Evolutionary conservation across 257 asterid genomes (phyloP), one percentile per base, ranked within the genome.

Genomic region (Anisodus acutangulus): DNA sequence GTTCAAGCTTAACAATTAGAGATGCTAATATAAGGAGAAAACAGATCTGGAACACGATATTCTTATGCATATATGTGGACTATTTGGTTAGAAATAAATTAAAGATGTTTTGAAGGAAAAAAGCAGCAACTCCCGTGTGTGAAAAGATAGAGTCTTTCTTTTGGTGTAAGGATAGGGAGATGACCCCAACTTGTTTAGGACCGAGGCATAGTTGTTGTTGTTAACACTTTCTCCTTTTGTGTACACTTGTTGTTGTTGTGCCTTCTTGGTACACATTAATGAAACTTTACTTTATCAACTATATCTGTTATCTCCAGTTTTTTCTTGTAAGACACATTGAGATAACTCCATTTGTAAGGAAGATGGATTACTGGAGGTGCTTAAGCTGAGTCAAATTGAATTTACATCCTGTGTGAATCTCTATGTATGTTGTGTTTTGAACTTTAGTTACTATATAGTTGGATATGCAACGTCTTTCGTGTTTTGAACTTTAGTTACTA

Each of bases 361-460:
- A 16, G 31, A 69, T 41, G 54, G 54, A 69, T 69, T 26, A 69
- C 54, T 39, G 15, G 43, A 74, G 43, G 55, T 74, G 39, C 81
- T 26, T 51, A 22, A 31, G 81, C 81, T 7, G 43, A 76, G 80
- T 19, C 47, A 51, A 26, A 12, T 76, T 31, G 22, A 22, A 76
- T 51, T 22, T 76, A 76, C 22, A 76, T 51, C 81, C 81, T 76
- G 43, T 51, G 26, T 4, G 26, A 19, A 72, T 72, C 13, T 72
- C 80, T 47, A 13, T n/a, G 10, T 13, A 3, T 72, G 31, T 10
- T 10, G 6, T 72, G 59, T 4, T 72, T 72, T n/a, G 59, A 41
- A 16, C 26, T 37, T 68, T 39, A 68, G 78, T 68, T 68, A 39
- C 13, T 37, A 68, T 54, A 68, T 12, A 67, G 54, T 69, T 8